Base-by-base conservation (phyloP, 1,139 yeast species). In the Pneumocystis jirovecii region DNA sequence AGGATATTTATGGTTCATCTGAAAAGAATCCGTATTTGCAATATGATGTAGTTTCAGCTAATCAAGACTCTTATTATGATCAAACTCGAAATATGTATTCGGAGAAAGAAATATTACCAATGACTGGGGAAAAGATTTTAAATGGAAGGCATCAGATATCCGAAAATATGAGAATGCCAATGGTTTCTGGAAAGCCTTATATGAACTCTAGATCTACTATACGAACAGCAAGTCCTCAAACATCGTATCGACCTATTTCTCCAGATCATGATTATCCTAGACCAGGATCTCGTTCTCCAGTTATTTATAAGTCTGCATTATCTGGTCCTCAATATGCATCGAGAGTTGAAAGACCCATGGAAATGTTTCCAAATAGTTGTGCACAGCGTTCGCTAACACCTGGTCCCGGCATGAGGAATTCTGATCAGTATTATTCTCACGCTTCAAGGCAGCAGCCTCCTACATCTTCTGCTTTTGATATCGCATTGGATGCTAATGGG, bases 1-100 rank as follows among this genome's bases (percentile, higher is more conserved):
- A 70, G 62, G 74, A 72, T 61, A 66, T 74, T 70, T 73, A 73
- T 15, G 56, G 60, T 7, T 42, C 45, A 45, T 59, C 37, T 8
- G 65, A 45, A 39, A 40, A 64, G 15, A 61, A 56, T 17, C 21
- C 29, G n/a, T 37, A 56, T 44, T 37, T 10, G 12, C 57, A 50
- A 25, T 50, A 50, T 50, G 34, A 29, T 50, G 21, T 29, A 0
- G 25, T 50, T 34, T 5, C 39, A 17, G 34, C 25, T 39, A 31
- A 39, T 56, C 35, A 40, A 3, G 65, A 42, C 2, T 21, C 57
- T 12, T 61, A 29, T 50, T 50, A 50, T 25, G 34, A 29, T 50
- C 57, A 50, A 7, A 17, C 21, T 25, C 34, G 21, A 12, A 25
- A 50, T 50, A 50, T 50, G 31, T 50, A 25, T 50, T 3, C 34